Evolutionary conservation across 176 grass and related monocot genomes (phyloP).

Genomic region (Eleusine coracana): DNA sequence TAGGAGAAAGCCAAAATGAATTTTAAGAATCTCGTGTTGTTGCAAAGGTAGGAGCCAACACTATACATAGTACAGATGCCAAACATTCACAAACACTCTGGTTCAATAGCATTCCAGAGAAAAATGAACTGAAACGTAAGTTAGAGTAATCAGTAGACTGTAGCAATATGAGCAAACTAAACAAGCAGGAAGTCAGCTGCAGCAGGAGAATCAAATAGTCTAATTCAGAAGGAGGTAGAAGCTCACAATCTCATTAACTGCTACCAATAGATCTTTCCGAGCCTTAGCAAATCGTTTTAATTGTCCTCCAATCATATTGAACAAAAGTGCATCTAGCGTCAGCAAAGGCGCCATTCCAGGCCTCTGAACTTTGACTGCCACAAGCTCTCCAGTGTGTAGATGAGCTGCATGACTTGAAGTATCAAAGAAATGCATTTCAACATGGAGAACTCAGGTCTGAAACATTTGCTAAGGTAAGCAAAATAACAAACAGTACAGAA

Average conservation of each 20-base stretch:
- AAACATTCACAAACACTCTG: neutral
- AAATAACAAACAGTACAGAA: constrained; percentile 39
- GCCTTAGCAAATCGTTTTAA: constrained; percentile 95
- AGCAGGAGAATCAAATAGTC: neutral
- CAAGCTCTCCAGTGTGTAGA: constrained; percentile 92
- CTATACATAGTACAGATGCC: neutral
- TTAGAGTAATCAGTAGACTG: neutral
- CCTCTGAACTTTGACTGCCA: constrained; percentile 95
- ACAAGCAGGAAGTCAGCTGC: neutral
- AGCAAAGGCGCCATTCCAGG: constrained; percentile 88
- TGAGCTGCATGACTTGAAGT: constrained; percentile 99
- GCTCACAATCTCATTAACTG: constrained; percentile 92
- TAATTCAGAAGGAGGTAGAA: constrained; percentile 11
- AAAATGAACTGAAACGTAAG: neutral
- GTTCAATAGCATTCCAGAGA: neutral
- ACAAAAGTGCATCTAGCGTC: constrained; percentile 91
- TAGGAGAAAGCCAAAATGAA: constrained; percentile 7
- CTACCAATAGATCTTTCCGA: constrained; percentile 95
- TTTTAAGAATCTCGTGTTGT: neutral
- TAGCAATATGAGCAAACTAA: neutral
- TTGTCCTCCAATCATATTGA: constrained; percentile 97
- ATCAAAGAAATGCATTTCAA: constrained; percentile 94
- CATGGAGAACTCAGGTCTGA: constrained; percentile 50
- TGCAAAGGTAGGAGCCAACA: constrained; percentile 14
- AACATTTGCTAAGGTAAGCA: constrained; percentile 42